Base-by-base conservation (phyloP, 1,139 yeast genomes). In the Saccharomycopsis hybrid region DNA sequence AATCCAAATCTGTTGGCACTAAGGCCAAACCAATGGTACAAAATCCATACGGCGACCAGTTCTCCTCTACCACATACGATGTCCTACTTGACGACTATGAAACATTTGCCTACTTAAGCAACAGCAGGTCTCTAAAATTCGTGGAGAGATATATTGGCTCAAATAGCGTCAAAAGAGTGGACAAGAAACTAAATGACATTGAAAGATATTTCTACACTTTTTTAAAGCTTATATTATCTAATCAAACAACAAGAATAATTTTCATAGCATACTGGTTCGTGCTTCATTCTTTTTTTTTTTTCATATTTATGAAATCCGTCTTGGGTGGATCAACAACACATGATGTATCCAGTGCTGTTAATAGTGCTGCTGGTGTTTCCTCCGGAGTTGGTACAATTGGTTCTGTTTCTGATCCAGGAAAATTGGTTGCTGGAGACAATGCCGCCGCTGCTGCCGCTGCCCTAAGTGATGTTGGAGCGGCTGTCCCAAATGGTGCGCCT, bases 91-190 rank as follows among this genome's bases (percentile, higher is more conserved):
- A 74, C 40, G 76, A 69, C 44, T 90, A 89, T 66, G 96, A 89
- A 81, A 48, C 85, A 81, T 50, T 69, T 87, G 48, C 90, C 88
- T 59, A 96, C 96, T 30, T 79, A 86, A 57, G 94, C 86, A 58
- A 87, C 36, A 52, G 35, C 28, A 35, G 28, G n/a, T 18, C 35
- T 13, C 33, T 52, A 31, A 35, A 31, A 8, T 18, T 27, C 5
- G 27, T 52, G 25, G 31, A 46, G 4, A 45, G 41, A 18, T 41
- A 82, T 60, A 87, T 90, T 67, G 77, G 95, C 59, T 76, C 82
- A 45, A 70, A 80, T 55, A 97, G 88, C 63, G 79, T 84, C 45
- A 90, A 84, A 59, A 71, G 96, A 55, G 84, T 87, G 47, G 75
- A 77, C 50, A 80, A 89, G 5, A 74, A 78, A 53, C 72, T 89